phyloP scores from a whole-genome alignment of 768 basidiomycete species.

The Termitomyces sp. region DNA sequence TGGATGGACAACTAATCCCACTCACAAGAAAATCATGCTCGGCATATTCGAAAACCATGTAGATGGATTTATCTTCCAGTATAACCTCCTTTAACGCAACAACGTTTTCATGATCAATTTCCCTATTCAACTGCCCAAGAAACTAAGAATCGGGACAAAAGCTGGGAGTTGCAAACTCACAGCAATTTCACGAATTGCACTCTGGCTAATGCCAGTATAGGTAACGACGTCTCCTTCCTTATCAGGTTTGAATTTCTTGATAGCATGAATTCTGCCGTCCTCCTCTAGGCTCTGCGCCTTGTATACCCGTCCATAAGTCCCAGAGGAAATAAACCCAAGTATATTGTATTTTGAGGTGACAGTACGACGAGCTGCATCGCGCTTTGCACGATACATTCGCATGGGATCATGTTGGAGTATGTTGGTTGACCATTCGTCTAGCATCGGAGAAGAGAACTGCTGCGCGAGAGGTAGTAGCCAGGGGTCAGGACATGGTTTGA shows the following conservation, averaged over 20 bases:
- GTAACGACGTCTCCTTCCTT: constrained; percentile 96
- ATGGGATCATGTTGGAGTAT: constrained; percentile 73
- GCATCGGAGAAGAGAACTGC: constrained; percentile 14
- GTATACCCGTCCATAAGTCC: constrained; percentile 98
- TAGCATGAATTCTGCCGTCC: constrained; percentile 77
- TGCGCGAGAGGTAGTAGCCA: background rate
- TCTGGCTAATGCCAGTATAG: constrained; percentile 97
- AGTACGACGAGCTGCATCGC: constrained; percentile 62
- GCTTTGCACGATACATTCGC: constrained; percentile 77
- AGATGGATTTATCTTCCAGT: constrained; percentile 96
- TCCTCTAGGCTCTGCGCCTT: constrained; percentile 82
- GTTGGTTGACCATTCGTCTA: constrained; percentile 30
- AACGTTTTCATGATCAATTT: constrained; percentile 88
- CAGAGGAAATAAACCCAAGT: constrained; percentile 96
- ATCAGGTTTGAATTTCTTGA: constrained; percentile 99
- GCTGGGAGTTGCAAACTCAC: constrained; percentile 39
- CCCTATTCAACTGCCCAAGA: constrained; percentile 68
- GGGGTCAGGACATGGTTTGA: constrained; percentile 8
- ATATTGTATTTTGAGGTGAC: constrained; percentile 86
- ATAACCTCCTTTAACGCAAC: constrained; percentile 93
- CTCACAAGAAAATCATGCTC: constrained; percentile 96
- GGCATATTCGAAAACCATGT: constrained; percentile 99
- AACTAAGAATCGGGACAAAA: constrained; percentile 11
- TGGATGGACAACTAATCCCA: constrained; percentile 4
- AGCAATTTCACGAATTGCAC: constrained; percentile 94